These are phyloP conservation scores for Phytophthora colocasiae DNA, from an alignment of 352 stramenopile species.

Conservation along the genomic window DNA sequence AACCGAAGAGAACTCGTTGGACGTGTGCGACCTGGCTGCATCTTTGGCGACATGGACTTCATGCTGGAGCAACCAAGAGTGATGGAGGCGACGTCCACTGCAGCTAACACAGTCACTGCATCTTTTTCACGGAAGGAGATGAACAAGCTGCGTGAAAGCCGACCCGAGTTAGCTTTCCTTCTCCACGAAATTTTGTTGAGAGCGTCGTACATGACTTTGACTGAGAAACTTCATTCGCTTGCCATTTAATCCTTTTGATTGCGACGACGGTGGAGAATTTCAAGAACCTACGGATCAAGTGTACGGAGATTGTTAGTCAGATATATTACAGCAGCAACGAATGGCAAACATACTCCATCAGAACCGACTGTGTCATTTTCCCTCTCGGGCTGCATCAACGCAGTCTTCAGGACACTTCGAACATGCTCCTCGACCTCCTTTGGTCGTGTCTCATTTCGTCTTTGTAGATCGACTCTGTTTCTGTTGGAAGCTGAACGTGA, in stretches of 20 bases:
- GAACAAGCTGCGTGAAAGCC: conserved; percentile 27
- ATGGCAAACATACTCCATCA: conserved; percentile 55
- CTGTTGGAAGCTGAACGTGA: conserved; percentile 2
- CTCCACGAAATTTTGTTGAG: conserved; percentile 64
- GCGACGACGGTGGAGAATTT: conserved; percentile 68
- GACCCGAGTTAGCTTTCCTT: conserved; percentile 51
- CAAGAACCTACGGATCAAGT: conserved; percentile 43
- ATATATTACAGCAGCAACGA: background rate
- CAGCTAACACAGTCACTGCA: conserved; percentile 46
- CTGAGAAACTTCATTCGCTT: conserved; percentile 42
- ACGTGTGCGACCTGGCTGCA: conserved; percentile 58
- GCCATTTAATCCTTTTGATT: conserved; percentile 33
- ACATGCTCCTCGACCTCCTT: conserved; percentile 57
- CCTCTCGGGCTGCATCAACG: conserved; percentile 43
- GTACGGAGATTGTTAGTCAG: conserved; percentile 5
- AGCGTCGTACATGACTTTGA: conserved; percentile 65
- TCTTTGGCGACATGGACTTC: conserved; percentile 78
- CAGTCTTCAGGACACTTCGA: conserved; percentile 60
- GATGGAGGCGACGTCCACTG: conserved; percentile 56
- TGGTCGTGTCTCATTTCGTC: conserved; percentile 8
- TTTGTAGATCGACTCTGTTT: conserved; percentile 3
- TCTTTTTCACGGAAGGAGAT: conserved; percentile 47
- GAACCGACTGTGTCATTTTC: conserved; percentile 62
- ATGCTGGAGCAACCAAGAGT: conserved; percentile 55
- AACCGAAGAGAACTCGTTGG: conserved; percentile 51